Conservation (phyloP, 176 grass and related monocot species). For the Carex myosuroides region DNA sequence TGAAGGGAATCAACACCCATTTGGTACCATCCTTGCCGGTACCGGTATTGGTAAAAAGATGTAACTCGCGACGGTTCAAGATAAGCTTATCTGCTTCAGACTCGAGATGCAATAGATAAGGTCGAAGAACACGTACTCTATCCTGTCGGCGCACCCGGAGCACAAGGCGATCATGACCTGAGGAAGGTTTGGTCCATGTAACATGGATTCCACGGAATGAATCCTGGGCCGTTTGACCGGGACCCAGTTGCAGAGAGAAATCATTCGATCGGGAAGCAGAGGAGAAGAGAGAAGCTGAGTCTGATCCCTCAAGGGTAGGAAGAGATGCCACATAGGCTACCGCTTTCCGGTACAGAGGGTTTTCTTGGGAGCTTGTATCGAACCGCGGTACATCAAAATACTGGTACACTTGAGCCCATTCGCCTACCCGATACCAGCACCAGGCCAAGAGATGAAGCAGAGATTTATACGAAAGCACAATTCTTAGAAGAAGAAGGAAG, state of each 20-base stretch:
- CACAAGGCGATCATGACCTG: constrained; percentile 31
- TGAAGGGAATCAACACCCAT: constrained; percentile 52
- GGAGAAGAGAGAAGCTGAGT: constrained; percentile 56
- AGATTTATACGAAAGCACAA: constrained; percentile 67
- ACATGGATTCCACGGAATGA: constrained; percentile 74
- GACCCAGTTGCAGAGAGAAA: constrained; percentile 58
- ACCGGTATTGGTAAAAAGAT: constrained; percentile 42
- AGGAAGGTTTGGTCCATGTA: constrained; percentile 48
- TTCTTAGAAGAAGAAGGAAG: constrained; percentile 5
- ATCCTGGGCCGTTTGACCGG: constrained; percentile 45
- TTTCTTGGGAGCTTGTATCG: constrained; percentile 37
- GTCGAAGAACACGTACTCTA: constrained; percentile 63
- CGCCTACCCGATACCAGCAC: constrained; percentile 64
- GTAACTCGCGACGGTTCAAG: constrained; percentile 45
- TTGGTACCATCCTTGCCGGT: neutral
- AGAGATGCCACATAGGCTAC: constrained; percentile 60
- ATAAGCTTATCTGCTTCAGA: constrained; percentile 78
- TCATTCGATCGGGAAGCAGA: constrained; percentile 65
- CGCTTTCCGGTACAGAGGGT: constrained; percentile 83
- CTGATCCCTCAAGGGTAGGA: constrained; percentile 61
- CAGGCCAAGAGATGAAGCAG: constrained; percentile 36
- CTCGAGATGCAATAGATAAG: constrained; percentile 88
- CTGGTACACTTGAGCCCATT: constrained; percentile 80
- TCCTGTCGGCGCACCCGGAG: constrained; percentile 81
- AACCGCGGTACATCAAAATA: constrained; percentile 70